Base-by-base conservation (phyloP, 75 land plant genomes). In the Selaginella tamariscina region DNA sequence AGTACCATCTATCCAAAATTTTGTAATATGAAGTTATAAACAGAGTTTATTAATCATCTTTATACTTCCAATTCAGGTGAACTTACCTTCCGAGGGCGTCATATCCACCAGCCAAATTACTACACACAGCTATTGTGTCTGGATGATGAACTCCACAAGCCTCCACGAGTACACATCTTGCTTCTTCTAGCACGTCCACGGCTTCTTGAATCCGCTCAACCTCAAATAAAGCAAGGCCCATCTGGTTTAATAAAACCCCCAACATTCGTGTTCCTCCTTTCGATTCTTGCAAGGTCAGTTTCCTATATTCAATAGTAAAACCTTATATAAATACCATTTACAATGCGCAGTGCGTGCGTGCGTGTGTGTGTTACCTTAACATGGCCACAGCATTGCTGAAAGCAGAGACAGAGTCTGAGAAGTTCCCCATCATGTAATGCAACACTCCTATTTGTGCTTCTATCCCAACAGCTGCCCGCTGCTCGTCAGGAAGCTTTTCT, bases 51-150 rank as follows among this genome's bases (percentile, higher is more conserved):
- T n/a, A n/a, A n/a, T n/a, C n/a, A n/a, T n/a, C n/a, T n/a, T n/a
- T n/a, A n/a, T n/a, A n/a, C n/a, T n/a, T n/a, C n/a, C n/a, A n/a
- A n/a, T n/a, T n/a, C n/a, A n/a, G n/a, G n/a, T n/a, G n/a, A n/a
- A n/a, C n/a, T 59, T 81, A 91, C 97, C 97, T 85, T 49, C 88
- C 92, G 79, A 88, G 77, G 30, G 86, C 92, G 82, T 86, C 97
- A 82, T 91, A 91, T 22, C 86, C 75, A 24, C 85, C 85, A 0
- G 97, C 97, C 23, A 91, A 79, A 73, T 91, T 91, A 55, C 86
- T 91, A 65, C 78, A 91, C 5, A 91, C 87, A 32, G 82, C 88
- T 31, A 91, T 78, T 0, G 97, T 91, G 18, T 88, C 88, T 30
- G 84, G 85, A 75, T 91, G 97, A 56, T 70, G 79, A 15, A 83